Evolutionary conservation across 192 early-diverging fungal species (phyloP), one percentile per base, ranked within the genome.

Genomic region (Linnemannia schmuckeri): DNA sequence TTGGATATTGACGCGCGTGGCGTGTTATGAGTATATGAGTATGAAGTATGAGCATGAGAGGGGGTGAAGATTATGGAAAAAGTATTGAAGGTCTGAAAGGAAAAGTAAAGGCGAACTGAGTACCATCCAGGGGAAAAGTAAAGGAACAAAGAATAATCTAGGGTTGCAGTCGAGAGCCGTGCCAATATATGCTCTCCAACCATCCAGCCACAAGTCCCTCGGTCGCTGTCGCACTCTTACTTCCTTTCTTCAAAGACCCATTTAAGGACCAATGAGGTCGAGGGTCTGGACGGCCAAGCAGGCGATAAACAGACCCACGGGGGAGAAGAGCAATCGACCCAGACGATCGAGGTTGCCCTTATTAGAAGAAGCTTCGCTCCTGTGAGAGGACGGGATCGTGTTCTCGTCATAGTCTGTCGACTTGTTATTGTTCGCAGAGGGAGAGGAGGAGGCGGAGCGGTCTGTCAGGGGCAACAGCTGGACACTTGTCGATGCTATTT

Each of bases 401-500:
- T 35, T 24, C 27, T 41, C 33, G 24, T 70, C 70, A 10, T 17
- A 15, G 69, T 30, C 24, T 4, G 42, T 40, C 4, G 70, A 49
- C 7, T 46, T 42, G 8, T 76, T 35, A 6, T 61, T 33, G 44
- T 52, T 52, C 20, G 49, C 5, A 0, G 49, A 52, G 17, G 61
- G 4, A 5, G 70, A 54, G 20, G 27, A 35, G 22, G 75, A 72
- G 52, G 24, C 33, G 17, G 71, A 41, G 12, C 66, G 40, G 18
- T 35, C 57, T 33, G 46, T 74, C 44, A 86, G 22, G 4, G 84
- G 47, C 70, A 86, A 35, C 8, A 86, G 66, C 75, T 86, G 75
- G 13, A 86, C 84, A 55, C 84, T 86, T 35, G 78, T 80, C 2
- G 78, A 69, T 4, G 75, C 80, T 82, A 70, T 55, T 57, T 4